Evolutionary conservation across 768 basidiomycete species (phyloP).

Genomic region (Rhodotorula toruloides): DNA sequence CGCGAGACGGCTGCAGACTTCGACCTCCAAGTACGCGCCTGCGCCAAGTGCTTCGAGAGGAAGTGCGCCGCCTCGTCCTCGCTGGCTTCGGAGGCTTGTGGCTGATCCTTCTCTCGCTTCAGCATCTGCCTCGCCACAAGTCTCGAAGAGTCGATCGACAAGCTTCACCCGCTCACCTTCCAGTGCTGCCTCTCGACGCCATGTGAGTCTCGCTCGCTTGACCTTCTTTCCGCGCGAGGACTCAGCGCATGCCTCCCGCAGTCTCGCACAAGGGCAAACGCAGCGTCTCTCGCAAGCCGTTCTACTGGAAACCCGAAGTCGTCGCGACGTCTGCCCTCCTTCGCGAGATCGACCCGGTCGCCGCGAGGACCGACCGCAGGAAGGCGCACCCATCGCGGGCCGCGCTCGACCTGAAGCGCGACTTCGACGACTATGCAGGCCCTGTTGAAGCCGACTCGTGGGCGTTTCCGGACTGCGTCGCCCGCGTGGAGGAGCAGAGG

Average conservation of each 20-base stretch:
- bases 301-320: neutral
- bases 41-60: neutral
- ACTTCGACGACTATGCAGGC: no score
- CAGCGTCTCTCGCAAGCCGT: neutral
- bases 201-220: neutral
- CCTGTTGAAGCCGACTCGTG: no score
- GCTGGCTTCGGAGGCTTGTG: no score
- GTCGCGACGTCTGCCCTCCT: neutral
- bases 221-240: neutral
- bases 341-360: neutral
- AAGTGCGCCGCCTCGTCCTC: neutral
- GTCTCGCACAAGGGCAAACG: neutral
- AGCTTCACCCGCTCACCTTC: neutral
- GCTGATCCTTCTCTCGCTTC: no score
- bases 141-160: no score
- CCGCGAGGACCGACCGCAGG: no score
- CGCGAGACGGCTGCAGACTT: neutral
- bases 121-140: neutral
- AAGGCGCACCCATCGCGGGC: no score
- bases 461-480: no score
- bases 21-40: neutral
- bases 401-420: no score
- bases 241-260: neutral
- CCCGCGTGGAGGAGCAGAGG: no score
- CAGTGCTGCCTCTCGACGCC: neutral